Percentiles rank a stretch among this genome's conserved stretches.
phyloP scores from a whole-genome alignment of 2,329 filamentous ascomycete species.

The Colletotrichum melonis region DNA sequence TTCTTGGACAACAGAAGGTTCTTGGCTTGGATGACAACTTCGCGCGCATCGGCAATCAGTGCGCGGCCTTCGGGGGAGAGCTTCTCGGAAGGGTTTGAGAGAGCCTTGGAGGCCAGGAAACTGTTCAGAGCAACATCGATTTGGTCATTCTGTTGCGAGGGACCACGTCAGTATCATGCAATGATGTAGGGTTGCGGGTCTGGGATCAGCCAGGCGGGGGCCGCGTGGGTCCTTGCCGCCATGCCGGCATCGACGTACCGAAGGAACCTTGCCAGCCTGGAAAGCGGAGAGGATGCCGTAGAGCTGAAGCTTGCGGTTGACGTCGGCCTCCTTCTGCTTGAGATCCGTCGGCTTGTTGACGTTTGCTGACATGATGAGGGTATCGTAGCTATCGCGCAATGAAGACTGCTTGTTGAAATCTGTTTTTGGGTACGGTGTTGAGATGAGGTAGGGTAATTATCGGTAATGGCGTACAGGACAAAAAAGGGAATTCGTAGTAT shows the following conservation, averaged over 20 bases:
- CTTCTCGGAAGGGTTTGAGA: slow-evolving; percentile 77
- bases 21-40: slow-evolving; percentile 88
- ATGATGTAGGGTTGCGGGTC: not conserved
- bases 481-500: slow-evolving; percentile 7
- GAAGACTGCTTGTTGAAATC: not conserved
- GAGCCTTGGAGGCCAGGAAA: slow-evolving; percentile 77
- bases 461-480: slow-evolving; percentile 6
- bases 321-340: slow-evolving; percentile 83
- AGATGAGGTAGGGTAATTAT: slow-evolving; percentile 3
- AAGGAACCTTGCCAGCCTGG: slow-evolving; percentile 88
- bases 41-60: slow-evolving; percentile 81
- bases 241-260: slow-evolving; percentile 64
- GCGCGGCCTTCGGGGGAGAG: slow-evolving; percentile 85
- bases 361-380: slow-evolving; percentile 48
- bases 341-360: slow-evolving; percentile 81
- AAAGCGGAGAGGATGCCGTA: slow-evolving; percentile 93
- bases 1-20: slow-evolving; percentile 91
- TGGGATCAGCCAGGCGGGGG: not conserved
- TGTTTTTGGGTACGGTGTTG: not conserved
- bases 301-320: slow-evolving; percentile 93
- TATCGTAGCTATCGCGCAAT: slow-evolving; percentile 14
- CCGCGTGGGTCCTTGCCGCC: not conserved
- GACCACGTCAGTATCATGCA: slow-evolving; percentile 25
- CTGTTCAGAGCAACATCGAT: slow-evolving; percentile 96
- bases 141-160: slow-evolving; percentile 79